These are phyloP conservation scores for Austropuccinia psidii DNA, from an alignment of 1,284 basidiomycete species.

Conservation along the genomic window DNA sequence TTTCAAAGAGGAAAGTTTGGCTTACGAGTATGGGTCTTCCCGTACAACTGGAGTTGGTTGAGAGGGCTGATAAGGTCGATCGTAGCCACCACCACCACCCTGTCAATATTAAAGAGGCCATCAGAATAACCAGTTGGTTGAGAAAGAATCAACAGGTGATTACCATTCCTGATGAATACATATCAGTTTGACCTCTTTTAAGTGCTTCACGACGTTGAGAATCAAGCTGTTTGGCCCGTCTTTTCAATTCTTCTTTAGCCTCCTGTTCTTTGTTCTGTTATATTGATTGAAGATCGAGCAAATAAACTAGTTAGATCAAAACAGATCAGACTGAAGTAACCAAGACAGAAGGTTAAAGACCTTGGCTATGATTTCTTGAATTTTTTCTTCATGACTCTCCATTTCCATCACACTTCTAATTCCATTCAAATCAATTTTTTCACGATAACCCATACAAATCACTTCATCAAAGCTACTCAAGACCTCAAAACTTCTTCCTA, in stretches of 20 bases:
- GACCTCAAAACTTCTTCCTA: constrained; percentile 87
- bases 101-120: neutral
- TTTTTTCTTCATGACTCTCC: constrained; percentile 99
- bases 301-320: neutral
- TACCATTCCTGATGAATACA: constrained; percentile 41
- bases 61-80: constrained; percentile 38
- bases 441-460: constrained; percentile 85
- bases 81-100: constrained; percentile 38
- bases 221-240: constrained; percentile 94
- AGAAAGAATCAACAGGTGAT: constrained; percentile 31
- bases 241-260: constrained; percentile 97
- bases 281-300: neutral
- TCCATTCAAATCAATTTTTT: constrained; percentile 84
- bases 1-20: neutral
- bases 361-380: constrained; percentile 95
- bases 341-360: constrained; percentile 49
- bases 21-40: constrained; percentile 29
- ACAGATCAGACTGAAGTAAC: neutral
- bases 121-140: constrained; percentile 11
- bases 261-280: constrained; percentile 93
- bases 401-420: constrained; percentile 90
- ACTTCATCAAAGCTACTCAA: constrained; percentile 96
- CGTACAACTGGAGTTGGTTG: constrained; percentile 26
- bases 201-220: constrained; percentile 94
- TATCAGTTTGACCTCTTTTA: constrained; percentile 53